These are phyloP conservation scores for Venturia carpophila DNA, from an alignment of 2,329 filamentous ascomycete genomes.

Conservation along the genomic window DNA sequence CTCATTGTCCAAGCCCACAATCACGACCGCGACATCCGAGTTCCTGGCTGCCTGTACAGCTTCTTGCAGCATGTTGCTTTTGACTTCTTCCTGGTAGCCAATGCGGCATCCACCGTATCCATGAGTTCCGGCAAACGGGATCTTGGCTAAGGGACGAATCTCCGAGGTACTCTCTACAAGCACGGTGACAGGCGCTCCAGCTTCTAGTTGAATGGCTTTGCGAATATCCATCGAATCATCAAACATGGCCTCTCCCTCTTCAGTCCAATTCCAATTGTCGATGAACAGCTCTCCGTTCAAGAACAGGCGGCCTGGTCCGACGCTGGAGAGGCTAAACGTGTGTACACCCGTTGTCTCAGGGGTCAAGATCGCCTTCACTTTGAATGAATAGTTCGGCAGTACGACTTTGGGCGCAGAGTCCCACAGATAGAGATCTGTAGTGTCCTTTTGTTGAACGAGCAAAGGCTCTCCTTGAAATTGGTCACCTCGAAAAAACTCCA, in stretches of 20 bases:
- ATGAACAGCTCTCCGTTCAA: constrained; percentile 53
- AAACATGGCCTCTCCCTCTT: constrained; percentile 64
- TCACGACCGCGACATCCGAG: constrained; percentile 70
- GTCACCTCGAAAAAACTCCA: constrained; percentile 59
- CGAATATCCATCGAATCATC: constrained; percentile 59
- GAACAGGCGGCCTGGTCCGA: constrained; percentile 55
- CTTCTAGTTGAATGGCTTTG: constrained; percentile 52
- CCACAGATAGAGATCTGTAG: constrained; percentile 63
- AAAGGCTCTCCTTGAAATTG: constrained; percentile 52
- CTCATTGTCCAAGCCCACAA: constrained; percentile 68
- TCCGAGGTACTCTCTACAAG: constrained; percentile 60
- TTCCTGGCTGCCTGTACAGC: constrained; percentile 60
- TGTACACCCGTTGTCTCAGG: constrained; percentile 54
- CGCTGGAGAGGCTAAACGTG: constrained; percentile 60
- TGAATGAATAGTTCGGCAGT: constrained; percentile 56
- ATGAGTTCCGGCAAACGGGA: constrained; percentile 51
- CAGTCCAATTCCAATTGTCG: constrained; percentile 62
- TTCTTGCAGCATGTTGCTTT: constrained; percentile 46
- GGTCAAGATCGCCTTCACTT: constrained; percentile 53
- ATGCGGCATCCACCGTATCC: constrained; percentile 65
- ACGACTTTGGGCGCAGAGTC: constrained; percentile 58
- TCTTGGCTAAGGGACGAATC: constrained; percentile 53
- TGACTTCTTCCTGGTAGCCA: constrained; percentile 60
- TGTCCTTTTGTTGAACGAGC: constrained; percentile 51
- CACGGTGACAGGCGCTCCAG: constrained; percentile 52